Conservation (phyloP, 768 basidiomycete species). For the Astraeus odoratus region DNA sequence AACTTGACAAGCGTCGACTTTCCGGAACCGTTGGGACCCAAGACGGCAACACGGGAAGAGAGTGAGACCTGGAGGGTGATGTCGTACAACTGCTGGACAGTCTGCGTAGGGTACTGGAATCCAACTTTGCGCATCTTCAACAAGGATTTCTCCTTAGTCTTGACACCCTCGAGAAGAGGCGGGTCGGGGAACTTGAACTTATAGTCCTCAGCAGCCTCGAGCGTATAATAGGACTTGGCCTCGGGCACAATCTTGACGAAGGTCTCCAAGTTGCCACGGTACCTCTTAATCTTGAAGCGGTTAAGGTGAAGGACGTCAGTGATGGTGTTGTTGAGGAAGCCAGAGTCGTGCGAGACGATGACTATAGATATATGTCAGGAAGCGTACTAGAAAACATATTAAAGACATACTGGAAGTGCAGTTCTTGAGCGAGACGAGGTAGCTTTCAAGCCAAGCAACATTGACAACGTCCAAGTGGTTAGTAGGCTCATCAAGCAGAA, state of each 20-base stretch:
- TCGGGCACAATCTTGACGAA: slow-evolving; percentile 95
- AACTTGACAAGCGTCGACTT: slow-evolving; percentile 97
- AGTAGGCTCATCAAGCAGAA: slow-evolving; percentile 94
- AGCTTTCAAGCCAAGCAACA: slow-evolving; percentile 94
- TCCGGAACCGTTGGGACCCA: slow-evolving; percentile 98
- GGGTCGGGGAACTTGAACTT: slow-evolving; percentile 97
- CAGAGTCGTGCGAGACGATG: slow-evolving; percentile 97
- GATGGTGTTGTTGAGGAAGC: slow-evolving; percentile 97
- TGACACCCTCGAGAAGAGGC: slow-evolving; percentile 97
- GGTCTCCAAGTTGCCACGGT: slow-evolving; percentile 90
- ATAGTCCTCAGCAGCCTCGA: slow-evolving; percentile 95
- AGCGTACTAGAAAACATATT: not conserved
- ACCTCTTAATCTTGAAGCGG: slow-evolving; percentile 95
- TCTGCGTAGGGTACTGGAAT: slow-evolving; percentile 89
- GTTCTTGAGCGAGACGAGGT: slow-evolving; percentile 76
- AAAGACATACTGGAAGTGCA: slow-evolving; percentile 80
- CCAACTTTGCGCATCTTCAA: slow-evolving; percentile 97
- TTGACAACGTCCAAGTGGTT: slow-evolving; percentile 97
- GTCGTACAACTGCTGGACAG: slow-evolving; percentile 87
- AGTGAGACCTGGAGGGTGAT: slow-evolving; percentile 96
- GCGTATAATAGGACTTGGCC: slow-evolving; percentile 96
- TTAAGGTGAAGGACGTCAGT: slow-evolving; percentile 96
- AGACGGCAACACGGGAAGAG: slow-evolving; percentile 95
- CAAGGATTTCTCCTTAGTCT: slow-evolving; percentile 97
- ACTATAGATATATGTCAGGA: slow-evolving; percentile 36